Percentiles rank a stretch among this genome's conserved stretches.
Conservation (phyloP, 495 filamentous ascomycete species). For the Trichoderma gamsii region DNA sequence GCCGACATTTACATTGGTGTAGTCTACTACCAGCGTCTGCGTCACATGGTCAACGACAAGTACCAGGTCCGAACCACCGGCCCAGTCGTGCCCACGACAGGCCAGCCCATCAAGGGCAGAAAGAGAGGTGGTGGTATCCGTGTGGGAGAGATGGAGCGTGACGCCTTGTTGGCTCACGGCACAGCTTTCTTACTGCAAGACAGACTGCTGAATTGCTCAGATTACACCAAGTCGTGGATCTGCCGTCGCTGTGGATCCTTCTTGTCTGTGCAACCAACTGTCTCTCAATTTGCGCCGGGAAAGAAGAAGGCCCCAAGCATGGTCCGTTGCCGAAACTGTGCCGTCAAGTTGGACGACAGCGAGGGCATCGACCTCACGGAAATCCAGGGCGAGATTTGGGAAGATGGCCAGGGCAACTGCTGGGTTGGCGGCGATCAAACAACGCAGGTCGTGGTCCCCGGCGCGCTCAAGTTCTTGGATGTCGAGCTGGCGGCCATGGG, state of each 20-base stretch:
- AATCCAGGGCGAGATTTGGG: conserved; percentile 71
- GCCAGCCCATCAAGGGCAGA: conserved; percentile 93
- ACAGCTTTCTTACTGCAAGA: conserved; percentile 93
- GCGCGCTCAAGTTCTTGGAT: conserved; percentile 87
- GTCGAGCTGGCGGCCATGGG: conserved; percentile 94
- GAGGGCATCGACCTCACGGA: conserved; percentile 53
- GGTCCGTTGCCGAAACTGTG: conserved; percentile 81
- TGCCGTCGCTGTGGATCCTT: conserved; percentile 85
- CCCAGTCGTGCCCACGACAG: conserved; percentile 78
- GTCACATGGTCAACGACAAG: conserved; percentile 99
- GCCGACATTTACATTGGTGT: conserved; percentile 96
- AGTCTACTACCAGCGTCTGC: conserved; percentile 93
- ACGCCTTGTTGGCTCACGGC: conserved; percentile 89
- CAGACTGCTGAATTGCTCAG: conserved; percentile 91
- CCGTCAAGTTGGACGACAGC: conserved; percentile 50
- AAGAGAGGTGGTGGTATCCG: conserved; percentile 96
- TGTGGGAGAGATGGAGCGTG: conserved; percentile 98
- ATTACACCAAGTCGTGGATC: conserved; percentile 80
- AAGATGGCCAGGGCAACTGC: conserved; percentile 74
- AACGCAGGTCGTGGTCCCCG: conserved; percentile 84
- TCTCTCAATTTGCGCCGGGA: conserved; percentile 57
- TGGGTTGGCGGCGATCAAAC: conserved; percentile 87
- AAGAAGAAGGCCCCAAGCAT: conserved; percentile 46
- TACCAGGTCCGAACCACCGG: conserved; percentile 97
- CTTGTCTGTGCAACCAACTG: conserved; percentile 71